These are phyloP conservation scores for Epichloe gansuensis DNA, from an alignment of 2,329 filamentous ascomycete species.

Conservation along the genomic window DNA sequence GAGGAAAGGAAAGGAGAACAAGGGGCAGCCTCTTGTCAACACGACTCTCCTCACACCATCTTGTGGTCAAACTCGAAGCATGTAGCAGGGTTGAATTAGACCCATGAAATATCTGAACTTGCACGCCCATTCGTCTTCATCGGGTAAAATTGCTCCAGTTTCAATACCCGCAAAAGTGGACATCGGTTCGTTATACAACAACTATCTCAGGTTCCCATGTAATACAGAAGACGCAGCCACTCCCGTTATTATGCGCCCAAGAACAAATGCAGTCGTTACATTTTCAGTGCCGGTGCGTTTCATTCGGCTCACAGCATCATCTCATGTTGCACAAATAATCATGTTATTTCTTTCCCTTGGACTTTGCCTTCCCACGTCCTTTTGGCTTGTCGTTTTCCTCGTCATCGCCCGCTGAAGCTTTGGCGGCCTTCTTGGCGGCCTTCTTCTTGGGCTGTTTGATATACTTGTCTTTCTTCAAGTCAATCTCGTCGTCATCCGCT, in stretches of 20 bases:
- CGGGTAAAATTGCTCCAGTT: neutral
- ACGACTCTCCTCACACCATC: no score
- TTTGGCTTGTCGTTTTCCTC: constrained; percentile 42
- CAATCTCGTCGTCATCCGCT: constrained; percentile 61
- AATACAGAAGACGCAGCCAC: neutral
- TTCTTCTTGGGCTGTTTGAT: constrained; percentile 80
- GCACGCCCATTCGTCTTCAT: neutral
- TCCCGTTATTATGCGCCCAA: neutral
- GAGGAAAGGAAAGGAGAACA: neutral
- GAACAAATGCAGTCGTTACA: neutral
- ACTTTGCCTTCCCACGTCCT: constrained; percentile 28
- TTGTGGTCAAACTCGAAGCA: no score
- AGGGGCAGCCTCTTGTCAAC: no score
- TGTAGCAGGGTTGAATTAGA: no score
- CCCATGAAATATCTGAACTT: no score
- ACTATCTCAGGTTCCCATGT: neutral
- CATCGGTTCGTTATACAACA: neutral
- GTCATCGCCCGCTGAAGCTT: constrained; percentile 36
- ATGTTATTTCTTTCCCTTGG: constrained; percentile 32
- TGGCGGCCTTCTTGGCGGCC: constrained; percentile 28
- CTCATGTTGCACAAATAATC: neutral
- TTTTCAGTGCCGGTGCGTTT: neutral
- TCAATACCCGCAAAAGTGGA: neutral
- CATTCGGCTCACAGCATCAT: constrained; percentile 1
- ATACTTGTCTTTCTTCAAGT: constrained; percentile 90